Evolutionary conservation across 2,329 filamentous ascomycete genomes (phyloP).

Genomic region (Zalaria sp.): DNA sequence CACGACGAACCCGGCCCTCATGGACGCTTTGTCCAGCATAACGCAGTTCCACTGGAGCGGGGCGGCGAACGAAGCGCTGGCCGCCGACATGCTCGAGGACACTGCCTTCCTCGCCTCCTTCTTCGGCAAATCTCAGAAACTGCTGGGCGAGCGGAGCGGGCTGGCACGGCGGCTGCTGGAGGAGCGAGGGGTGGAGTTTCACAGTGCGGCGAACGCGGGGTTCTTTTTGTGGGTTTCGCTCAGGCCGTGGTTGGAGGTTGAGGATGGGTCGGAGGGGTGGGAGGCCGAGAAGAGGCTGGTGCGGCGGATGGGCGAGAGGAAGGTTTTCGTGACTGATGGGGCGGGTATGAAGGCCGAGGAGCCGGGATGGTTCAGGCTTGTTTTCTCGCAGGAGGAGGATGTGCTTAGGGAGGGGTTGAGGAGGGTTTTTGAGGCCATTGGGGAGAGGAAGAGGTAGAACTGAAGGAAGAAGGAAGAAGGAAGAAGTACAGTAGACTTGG

Average conservation of each 20-base stretch:
- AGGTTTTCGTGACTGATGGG: slow-evolving; percentile 37
- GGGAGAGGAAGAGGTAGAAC: background rate
- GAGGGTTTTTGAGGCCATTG: slow-evolving; percentile 8
- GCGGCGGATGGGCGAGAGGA: slow-evolving; percentile 28
- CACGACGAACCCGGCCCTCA: slow-evolving; percentile 12
- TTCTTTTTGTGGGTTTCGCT: slow-evolving; percentile 33
- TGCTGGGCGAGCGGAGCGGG: slow-evolving; percentile 10
- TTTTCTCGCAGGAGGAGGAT: slow-evolving; percentile 31
- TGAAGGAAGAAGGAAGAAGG: no score
- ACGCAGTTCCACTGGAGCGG: slow-evolving; percentile 16
- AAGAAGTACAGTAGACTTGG: no score
- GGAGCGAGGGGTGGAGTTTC: slow-evolving; percentile 22
- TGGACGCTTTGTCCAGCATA: slow-evolving; percentile 11
- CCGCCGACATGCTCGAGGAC: slow-evolving; percentile 18
- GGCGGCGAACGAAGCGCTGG: slow-evolving; percentile 16
- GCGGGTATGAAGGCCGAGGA: slow-evolving; percentile 30
- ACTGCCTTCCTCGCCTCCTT: slow-evolving; percentile 12
- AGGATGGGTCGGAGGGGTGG: slow-evolving; percentile 11
- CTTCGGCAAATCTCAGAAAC: slow-evolving; percentile 3
- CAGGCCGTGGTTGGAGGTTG: slow-evolving; percentile 10
- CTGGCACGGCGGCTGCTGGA: slow-evolving; percentile 10
- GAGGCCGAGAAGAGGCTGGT: slow-evolving; percentile 32
- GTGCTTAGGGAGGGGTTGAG: slow-evolving; percentile 24
- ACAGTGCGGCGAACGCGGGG: slow-evolving; percentile 25
- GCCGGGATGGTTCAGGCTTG: slow-evolving; percentile 40